phyloP scores from a whole-genome alignment of 202 grass and related monocot genomes.

The Carex arenaria region DNA sequence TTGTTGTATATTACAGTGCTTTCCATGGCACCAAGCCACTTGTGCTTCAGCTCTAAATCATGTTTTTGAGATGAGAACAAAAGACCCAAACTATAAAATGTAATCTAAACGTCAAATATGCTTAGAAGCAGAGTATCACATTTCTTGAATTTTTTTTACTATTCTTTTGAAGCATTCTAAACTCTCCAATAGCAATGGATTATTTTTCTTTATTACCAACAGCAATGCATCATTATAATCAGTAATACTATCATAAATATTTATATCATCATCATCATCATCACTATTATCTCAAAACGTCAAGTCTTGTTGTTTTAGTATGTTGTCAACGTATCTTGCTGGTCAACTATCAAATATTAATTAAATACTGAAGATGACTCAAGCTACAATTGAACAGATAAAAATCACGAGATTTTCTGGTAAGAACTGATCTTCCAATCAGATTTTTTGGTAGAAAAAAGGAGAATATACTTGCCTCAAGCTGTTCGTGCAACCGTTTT shows the following conservation, averaged over 20 bases:
- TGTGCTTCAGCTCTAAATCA: too few species aligned
- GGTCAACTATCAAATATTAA: neutral
- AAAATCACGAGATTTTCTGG: neutral
- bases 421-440: neutral
- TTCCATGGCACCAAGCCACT: too few species aligned
- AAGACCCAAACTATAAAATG: neutral
- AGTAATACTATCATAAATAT: neutral
- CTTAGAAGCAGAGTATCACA: neutral
- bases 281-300: neutral
- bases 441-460: neutral
- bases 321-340: neutral
- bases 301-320: neutral
- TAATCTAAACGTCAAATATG: neutral
- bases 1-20: too few species aligned
- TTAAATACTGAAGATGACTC: neutral
- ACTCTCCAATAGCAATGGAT: neutral
- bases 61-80: too few species aligned
- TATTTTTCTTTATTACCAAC: neutral
- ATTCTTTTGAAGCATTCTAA: neutral
- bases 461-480: slow-evolving; percentile 37
- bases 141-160: neutral
- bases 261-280: neutral
- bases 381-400: neutral
- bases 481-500: slow-evolving; percentile 50
- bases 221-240: neutral